Conservation (phyloP, 1,284 basidiomycete genomes). For the Sanghuangporus weigelae region DNA sequence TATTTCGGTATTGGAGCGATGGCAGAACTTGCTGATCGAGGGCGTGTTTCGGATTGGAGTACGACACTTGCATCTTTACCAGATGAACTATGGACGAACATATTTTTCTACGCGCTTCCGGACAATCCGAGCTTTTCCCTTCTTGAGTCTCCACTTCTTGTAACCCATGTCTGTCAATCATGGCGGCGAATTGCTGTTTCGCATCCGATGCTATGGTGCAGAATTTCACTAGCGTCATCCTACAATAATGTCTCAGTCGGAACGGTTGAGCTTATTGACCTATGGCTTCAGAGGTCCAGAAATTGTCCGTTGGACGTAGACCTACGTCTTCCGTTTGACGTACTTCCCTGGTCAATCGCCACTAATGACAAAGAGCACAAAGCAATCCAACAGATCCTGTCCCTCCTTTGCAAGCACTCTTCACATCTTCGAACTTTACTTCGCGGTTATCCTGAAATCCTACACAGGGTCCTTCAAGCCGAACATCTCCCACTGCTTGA, state of each 20-base stretch:
- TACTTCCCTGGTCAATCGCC: slow-evolving; percentile 8
- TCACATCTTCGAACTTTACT: slow-evolving; percentile 1
- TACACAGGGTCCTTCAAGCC: background rate
- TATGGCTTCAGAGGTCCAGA: slow-evolving; percentile 7
- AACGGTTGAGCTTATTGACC: slow-evolving; percentile 1
- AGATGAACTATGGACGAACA: slow-evolving; percentile 7
- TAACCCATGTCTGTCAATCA: slow-evolving; percentile 3
- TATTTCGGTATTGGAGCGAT: background rate
- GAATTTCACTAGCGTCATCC: background rate
- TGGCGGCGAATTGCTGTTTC: slow-evolving; percentile 8
- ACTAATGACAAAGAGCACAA: background rate
- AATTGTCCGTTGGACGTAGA: slow-evolving; percentile 6
- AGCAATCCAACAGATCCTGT: background rate
- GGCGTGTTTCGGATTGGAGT: background rate
- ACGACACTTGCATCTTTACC: background rate
- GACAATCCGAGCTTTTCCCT: background rate
- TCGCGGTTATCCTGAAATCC: slow-evolving; percentile 2
- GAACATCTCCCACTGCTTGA: slow-evolving; percentile 6
- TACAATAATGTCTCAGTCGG: background rate
- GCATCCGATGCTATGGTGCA: slow-evolving; percentile 7
- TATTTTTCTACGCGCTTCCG: background rate
- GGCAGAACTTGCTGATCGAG: background rate
- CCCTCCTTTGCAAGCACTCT: background rate
- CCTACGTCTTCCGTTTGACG: slow-evolving; percentile 5
- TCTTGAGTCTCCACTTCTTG: background rate